phyloP scores from a whole-genome alignment of 2,329 filamentous ascomycete genomes.

The Diaporthe helianthi region DNA sequence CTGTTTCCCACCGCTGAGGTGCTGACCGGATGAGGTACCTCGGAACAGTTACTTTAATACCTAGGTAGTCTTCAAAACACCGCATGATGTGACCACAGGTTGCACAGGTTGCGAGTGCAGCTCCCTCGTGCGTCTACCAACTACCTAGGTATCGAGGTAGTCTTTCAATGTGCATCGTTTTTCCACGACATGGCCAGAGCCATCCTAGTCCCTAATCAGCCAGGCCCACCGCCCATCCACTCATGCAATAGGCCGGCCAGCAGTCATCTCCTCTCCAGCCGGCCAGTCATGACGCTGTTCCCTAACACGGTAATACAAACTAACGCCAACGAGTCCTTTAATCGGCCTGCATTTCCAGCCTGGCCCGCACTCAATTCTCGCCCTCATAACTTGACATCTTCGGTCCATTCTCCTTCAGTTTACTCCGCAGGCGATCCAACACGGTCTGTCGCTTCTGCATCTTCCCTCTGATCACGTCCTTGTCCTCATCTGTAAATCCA shows the following conservation, averaged over 20 bases:
- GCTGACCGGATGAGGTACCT: background rate
- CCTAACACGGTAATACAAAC: background rate
- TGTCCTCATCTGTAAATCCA: constrained; percentile 66
- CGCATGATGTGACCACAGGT: background rate
- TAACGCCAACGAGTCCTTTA: background rate
- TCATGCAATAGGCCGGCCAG: background rate
- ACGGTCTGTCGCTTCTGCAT: constrained; percentile 60
- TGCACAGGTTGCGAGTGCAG: background rate
- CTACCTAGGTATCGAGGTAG: background rate
- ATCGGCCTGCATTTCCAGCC: background rate
- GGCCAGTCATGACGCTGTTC: background rate
- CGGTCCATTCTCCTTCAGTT: constrained; percentile 57
- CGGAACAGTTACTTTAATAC: background rate
- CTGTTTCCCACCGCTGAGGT: background rate
- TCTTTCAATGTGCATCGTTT: background rate
- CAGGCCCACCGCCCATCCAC: background rate
- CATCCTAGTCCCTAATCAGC: constrained; percentile 2
- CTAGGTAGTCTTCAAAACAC: background rate
- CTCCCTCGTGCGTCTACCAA: background rate
- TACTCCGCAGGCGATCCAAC: constrained; percentile 57
- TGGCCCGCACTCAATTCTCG: constrained; percentile 16
- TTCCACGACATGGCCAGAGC: background rate
- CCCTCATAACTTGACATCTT: constrained; percentile 52
- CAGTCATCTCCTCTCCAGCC: background rate
- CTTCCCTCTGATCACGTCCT: constrained; percentile 61